These are phyloP conservation scores for Plectosphaerella cucumerina DNA, from an alignment of 2,329 filamentous ascomycete genomes.

Conservation along the genomic window DNA sequence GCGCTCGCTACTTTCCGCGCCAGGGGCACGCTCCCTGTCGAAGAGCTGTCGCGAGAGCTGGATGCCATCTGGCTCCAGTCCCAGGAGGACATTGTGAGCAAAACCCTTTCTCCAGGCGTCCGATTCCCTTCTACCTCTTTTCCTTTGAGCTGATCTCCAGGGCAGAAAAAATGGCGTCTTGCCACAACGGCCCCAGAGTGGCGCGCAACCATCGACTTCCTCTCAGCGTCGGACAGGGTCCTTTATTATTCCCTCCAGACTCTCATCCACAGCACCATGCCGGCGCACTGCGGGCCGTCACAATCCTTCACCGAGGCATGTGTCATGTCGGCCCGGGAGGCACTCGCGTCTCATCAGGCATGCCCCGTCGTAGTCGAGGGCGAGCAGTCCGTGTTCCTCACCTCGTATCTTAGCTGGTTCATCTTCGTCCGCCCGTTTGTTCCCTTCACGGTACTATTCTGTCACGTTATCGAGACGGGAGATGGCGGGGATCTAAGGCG, in stretches of 20 bases:
- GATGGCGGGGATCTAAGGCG: neutral
- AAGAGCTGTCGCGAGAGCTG: conserved; percentile 16
- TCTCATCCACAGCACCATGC: conserved; percentile 6
- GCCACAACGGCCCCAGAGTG: too few relatives aligned
- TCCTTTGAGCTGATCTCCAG: too few relatives aligned
- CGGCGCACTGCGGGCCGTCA: too few relatives aligned
- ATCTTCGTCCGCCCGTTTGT: neutral
- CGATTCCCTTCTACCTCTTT: too few relatives aligned
- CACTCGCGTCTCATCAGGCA: neutral
- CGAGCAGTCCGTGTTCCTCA: neutral
- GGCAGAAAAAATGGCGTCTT: too few relatives aligned
- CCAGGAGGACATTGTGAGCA: conserved; percentile 10
- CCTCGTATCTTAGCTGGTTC: neutral
- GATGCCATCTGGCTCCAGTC: conserved; percentile 12
- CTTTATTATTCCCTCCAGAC: conserved; percentile 5
- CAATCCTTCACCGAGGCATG: too few relatives aligned
- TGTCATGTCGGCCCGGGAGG: neutral
- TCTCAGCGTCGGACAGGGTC: neutral
- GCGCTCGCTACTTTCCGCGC: too few relatives aligned
- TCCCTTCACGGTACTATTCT: neutral
- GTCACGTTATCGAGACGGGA: neutral
- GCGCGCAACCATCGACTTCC: too few relatives aligned
- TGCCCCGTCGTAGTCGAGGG: neutral
- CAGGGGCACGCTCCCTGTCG: too few relatives aligned
- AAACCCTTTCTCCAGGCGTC: too few relatives aligned